Base-by-base conservation (phyloP, 768 basidiomycete genomes). In the Termitomyces sp. region DNA sequence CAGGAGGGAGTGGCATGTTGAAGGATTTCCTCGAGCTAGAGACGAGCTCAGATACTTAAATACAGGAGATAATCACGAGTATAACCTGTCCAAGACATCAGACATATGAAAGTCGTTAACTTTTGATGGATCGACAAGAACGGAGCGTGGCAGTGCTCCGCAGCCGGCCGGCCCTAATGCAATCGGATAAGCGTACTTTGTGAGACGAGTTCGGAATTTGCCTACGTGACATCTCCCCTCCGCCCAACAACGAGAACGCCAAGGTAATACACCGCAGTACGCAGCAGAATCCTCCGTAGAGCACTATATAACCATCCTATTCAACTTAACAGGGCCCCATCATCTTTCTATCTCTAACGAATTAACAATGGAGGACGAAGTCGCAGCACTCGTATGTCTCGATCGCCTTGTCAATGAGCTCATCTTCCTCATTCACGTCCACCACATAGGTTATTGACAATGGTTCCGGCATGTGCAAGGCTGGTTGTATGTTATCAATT, bases 391-490 rank as follows among this genome's bases (percentile, higher is more conserved):
- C 64, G 78, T 79, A 70, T 56, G 78, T 77, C 81, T 62, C 76
- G 71, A 30, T 16, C 52, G 26, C 5, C 40, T 6, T 54, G 18
- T 4, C n/a, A 35, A 38, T 40, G 44, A 33, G 30, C 41, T 48
- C 62, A 40, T n/a, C n/a, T 35, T n/a, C 16, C 50, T 56, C 48
- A 60, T 47, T 44, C 53, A 13, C 65, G 43, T 20, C 16, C 53
- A 43, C 32, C 32, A 26, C 50, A 33, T 64, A 90, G 89, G 90
- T 92, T 75, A 89, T 91, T 72, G 89, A 93, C 77, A 92, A 92
- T 75, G 93, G 93, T 71, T 98, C 95, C 71, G 96, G 95, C 78
- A 98, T 98, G 95, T 98, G 95, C 89, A 98, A 98, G 82, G 96
- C 96, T 85, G 96, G 97, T 78, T 94, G 91, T 93, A 74, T 68